Percentiles rank a stretch among this genome's conserved stretches.
Conservation (phyloP, 2,329 filamentous ascomycete species). For the Pyrenophora tritici-repentis region DNA sequence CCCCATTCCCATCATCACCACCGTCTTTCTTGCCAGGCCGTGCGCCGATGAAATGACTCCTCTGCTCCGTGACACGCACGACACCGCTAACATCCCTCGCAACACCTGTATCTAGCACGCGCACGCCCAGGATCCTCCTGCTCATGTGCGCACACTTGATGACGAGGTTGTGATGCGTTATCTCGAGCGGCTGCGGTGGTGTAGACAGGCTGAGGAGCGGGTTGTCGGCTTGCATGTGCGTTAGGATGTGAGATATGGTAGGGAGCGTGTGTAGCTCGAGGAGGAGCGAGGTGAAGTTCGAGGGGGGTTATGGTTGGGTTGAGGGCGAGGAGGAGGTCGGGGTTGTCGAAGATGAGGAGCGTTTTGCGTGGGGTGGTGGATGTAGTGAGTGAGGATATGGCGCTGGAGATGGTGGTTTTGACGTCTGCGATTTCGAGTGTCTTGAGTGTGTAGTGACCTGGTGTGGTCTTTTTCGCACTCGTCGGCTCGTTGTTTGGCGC, state of each 20-base stretch:
- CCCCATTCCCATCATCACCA: slow-evolving; percentile 51
- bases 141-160: slow-evolving; percentile 77
- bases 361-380: slow-evolving; percentile 29
- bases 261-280: slow-evolving; percentile 49
- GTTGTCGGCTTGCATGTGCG: slow-evolving; percentile 75
- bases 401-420: slow-evolving; percentile 31
- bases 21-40: slow-evolving; percentile 27
- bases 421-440: slow-evolving; percentile 35
- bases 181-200: slow-evolving; percentile 50
- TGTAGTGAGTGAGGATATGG: slow-evolving; percentile 28
- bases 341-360: slow-evolving; percentile 53
- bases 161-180: slow-evolving; percentile 58
- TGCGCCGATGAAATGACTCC: slow-evolving; percentile 34
- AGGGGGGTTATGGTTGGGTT: slow-evolving; percentile 27
- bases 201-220: slow-evolving; percentile 63
- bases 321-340: slow-evolving; percentile 51
- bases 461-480: slow-evolving; percentile 1
- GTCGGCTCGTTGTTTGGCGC: background rate
- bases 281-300: slow-evolving; percentile 32
- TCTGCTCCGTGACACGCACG: slow-evolving; percentile 67
- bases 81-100: slow-evolving; percentile 91
- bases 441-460: slow-evolving; percentile 29
- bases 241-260: slow-evolving; percentile 66
- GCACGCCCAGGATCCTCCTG: slow-evolving; percentile 69
- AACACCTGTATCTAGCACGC: slow-evolving; percentile 83